Evolutionary conservation across 2,329 filamentous ascomycete species (phyloP), one percentile per base, ranked within the genome.

Genomic region (Talaromyces sp.): DNA sequence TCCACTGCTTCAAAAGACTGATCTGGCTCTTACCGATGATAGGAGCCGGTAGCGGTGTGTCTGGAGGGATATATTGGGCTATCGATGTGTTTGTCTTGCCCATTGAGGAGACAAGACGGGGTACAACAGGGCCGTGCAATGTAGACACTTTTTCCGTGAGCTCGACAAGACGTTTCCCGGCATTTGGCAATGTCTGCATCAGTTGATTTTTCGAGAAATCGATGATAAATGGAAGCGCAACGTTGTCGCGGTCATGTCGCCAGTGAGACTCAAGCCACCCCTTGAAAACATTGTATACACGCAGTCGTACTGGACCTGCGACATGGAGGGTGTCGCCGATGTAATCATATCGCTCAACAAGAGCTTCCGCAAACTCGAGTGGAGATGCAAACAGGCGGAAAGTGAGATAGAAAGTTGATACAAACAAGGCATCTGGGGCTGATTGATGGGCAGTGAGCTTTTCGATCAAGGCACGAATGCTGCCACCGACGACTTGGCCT

Each of bases 251-350:
- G 63, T 92, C 87, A 65, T 91, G 87, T 55, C 90, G 87, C 94
- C 95, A 99, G 76, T 99, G 92, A 6, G 90, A 95, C 78, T 98
- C 95, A 23, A 99, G 81, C 95, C 95, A 99, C 50, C 91, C 90
- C 76, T 99, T 99, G 82, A 99, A 92, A 61, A 92, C 89, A 73
- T 99, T 98, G 80, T 96, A 98, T 1, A 98, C 92, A 57, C 95
- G 87, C 55, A 99, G 81, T 57, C 93, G 88, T 27, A 98, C 94
- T 0, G 94, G 91, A 2, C 83, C 85, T 27, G 92, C 88, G 65
- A 93, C 85, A 62, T 87, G 84, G 27, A 87, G 85, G 55, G 88
- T 90, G 63, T 95, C 89, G 12, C 87, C 89, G 42, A 96, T 89
- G 68, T 97, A 96, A 63, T 97, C 91, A 74, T 96, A 99, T 33